Base-by-base conservation (phyloP, 2,329 filamentous ascomycete genomes). In the Aureobasidium sp. region DNA sequence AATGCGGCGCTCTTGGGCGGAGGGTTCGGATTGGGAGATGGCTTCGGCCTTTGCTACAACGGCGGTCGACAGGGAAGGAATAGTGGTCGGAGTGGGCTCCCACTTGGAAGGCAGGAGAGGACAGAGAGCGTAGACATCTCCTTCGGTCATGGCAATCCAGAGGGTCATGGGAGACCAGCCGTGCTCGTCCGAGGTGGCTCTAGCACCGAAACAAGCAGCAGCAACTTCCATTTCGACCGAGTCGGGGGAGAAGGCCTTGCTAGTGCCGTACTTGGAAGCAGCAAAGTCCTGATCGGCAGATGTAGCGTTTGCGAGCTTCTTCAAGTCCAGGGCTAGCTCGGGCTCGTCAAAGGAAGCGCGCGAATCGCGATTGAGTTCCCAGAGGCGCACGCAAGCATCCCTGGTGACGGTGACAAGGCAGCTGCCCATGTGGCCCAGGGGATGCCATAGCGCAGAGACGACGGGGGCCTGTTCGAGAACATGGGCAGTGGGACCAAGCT, bases 161-260 rank as follows among this genome's bases (percentile, higher is more conserved):
- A 98, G 76, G 0, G 93, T 97, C 87, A 96, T 96, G 8, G 90
- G 83, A 6, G 90, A 87, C 93, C 93, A 98, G 2, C 79, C 79
- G 62, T 81, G 75, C 58, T 83, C 79, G 32, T 77, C 78, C 51
- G 78, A 74, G 53, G 68, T 72, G 8, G 78, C 79, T 47, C 67
- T 73, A n/a, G 48, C 48, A 12, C 90, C 91, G 71, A 98, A 98
- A 66, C 84, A 88, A 47, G 90, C 90, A 2, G 90, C 85, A 3
- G 90, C 89, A 19, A 95, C 89, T 64, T 96, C 88, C 85, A 98
- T 95, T 66, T 97, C 90, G 55, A 94, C 84, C 1, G 81, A 81
- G 66, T 97, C 90, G 0, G 90, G 86, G 1, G 90, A 95, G 63
- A 95, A 97, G 8, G 83, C 85, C 61, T 86, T 88, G 66, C 83